Evolutionary conservation across 2,329 filamentous ascomycete genomes (phyloP).

Genomic region (Grosmannia clavigera): DNA sequence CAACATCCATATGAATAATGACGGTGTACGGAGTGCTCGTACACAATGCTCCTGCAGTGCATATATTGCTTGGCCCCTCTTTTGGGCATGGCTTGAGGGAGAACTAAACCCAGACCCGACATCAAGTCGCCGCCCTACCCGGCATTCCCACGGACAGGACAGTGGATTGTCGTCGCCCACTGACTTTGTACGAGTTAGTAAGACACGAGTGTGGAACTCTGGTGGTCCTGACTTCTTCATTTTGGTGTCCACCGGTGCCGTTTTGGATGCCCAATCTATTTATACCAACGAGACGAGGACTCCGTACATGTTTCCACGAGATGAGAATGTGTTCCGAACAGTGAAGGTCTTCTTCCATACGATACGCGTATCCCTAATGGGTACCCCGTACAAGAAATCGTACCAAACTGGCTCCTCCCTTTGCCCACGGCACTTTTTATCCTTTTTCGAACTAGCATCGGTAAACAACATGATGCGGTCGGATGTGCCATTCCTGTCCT

Average conservation of each 20-base stretch:
- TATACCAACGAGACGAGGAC: too few species aligned
- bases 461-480: neutral
- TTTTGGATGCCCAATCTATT: neutral
- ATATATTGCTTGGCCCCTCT: neutral
- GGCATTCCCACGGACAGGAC: too few species aligned
- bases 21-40: neutral
- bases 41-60: neutral
- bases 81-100: neutral
- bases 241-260: neutral
- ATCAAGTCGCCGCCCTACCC: neutral
- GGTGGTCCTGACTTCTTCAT: neutral
- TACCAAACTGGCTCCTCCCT: too few species aligned
- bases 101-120: neutral
- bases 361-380: neutral
- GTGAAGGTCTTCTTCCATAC: too few species aligned
- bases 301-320: too few species aligned
- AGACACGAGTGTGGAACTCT: too few species aligned
- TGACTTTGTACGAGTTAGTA: neutral
- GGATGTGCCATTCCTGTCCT: too few species aligned
- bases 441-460: too few species aligned
- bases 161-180: too few species aligned
- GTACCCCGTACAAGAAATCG: neutral
- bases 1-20: too few species aligned
- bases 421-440: too few species aligned
- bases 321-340: neutral